phyloP scores from a whole-genome alignment of 2,329 filamentous ascomycete species.

The Periglandula ipomoeae region DNA sequence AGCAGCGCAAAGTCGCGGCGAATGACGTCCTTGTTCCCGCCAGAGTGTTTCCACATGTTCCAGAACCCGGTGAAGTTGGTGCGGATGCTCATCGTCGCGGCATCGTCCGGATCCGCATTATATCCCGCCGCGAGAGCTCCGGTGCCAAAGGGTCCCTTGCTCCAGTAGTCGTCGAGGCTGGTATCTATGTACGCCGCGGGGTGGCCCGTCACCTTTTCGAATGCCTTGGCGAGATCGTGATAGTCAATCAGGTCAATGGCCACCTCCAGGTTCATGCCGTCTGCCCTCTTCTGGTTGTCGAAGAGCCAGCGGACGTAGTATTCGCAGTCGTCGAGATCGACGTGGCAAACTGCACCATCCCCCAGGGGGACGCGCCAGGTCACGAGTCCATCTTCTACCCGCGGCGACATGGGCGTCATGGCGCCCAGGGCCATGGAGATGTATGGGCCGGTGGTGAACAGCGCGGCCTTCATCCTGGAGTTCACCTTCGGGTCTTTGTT shows the following conservation, averaged over 20 bases:
- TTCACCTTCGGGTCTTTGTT: constrained; percentile 15
- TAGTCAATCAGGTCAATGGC: constrained; percentile 32
- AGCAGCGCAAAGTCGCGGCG: constrained; percentile 37
- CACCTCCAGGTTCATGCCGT: constrained; percentile 36
- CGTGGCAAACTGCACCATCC: constrained; percentile 28
- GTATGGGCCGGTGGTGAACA: constrained; percentile 36
- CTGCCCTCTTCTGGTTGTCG: constrained; percentile 32
- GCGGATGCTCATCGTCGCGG: constrained; percentile 27
- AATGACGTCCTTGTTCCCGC: constrained; percentile 31
- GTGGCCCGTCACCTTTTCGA: constrained; percentile 32
- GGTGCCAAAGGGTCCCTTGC: constrained; percentile 9
- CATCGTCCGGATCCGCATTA: constrained; percentile 20
- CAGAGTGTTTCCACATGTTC: constrained; percentile 34
- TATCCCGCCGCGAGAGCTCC: constrained; percentile 25
- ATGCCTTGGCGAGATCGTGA: constrained; percentile 30
- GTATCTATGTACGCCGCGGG: constrained; percentile 30
- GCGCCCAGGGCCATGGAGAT: constrained; percentile 33
- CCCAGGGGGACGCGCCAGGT: constrained; percentile 33
- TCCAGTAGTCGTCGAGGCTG: constrained; percentile 25
- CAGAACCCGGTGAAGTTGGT: constrained; percentile 45
- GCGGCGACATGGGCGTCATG: constrained; percentile 29
- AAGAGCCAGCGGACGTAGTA: constrained; percentile 39
- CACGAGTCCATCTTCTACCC: constrained; percentile 28
- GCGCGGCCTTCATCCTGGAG: constrained; percentile 22
- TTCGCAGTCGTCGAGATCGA: constrained; percentile 37